These are phyloP conservation scores for Debaryomyces maramus DNA, from an alignment of 805 yeast species.

Conservation along the genomic window DNA sequence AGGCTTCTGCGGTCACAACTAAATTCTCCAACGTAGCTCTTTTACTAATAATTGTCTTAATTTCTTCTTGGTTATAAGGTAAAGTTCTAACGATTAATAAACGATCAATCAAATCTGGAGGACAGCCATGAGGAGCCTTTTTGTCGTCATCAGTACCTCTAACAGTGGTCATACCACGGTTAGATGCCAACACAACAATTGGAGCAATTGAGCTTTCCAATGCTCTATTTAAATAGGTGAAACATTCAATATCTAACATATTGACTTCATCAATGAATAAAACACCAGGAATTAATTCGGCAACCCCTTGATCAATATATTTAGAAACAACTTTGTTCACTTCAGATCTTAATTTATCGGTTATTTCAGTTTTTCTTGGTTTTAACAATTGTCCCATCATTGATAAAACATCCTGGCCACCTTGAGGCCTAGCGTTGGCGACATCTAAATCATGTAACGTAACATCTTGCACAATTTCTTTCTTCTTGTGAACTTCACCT, in stretches of 20 bases:
- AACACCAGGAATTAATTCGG: conserved; percentile 97
- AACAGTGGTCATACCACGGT: conserved; percentile 88
- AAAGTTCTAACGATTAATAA: conserved; percentile 87
- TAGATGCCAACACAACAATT: conserved; percentile 91
- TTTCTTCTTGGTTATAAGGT: conserved; percentile 84
- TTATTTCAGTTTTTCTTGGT: conserved; percentile 94
- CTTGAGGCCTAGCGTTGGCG: conserved; percentile 94
- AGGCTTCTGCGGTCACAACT: conserved; percentile 64
- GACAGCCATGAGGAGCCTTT: conserved; percentile 93
- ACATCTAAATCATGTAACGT: conserved; percentile 94
- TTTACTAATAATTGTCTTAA: conserved; percentile 75
- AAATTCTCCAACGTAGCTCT: conserved; percentile 78
- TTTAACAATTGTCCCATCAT: conserved; percentile 97
- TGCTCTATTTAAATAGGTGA: conserved; percentile 91
- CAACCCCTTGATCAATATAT: conserved; percentile 97
- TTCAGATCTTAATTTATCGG: conserved; percentile 91
- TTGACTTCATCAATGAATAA: conserved; percentile 97
- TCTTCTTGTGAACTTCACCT: conserved; percentile 97
- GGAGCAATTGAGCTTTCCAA: conserved; percentile 92
- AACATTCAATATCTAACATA: conserved; percentile 96
- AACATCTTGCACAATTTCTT: conserved; percentile 96
- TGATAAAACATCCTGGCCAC: conserved; percentile 94
- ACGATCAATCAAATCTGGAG: conserved; percentile 91
- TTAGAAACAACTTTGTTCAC: conserved; percentile 94
- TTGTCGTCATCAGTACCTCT: conserved; percentile 85